Conservation (phyloP, 371 early-diverging fungal species). For the Polyrhizophydium stewartii region DNA sequence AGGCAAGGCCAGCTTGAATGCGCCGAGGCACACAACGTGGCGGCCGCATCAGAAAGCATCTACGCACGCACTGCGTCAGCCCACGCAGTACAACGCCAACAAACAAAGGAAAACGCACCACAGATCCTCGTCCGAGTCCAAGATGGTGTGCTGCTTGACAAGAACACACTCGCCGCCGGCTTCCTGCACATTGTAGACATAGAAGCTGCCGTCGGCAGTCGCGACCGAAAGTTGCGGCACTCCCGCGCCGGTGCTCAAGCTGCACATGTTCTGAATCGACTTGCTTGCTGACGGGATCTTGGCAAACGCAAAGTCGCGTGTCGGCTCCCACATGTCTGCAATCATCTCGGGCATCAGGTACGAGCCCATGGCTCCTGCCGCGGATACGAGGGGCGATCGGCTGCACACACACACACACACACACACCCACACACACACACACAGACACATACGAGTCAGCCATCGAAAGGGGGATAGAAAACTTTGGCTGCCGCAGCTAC, state of each 20-base stretch:
- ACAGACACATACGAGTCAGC: no score
- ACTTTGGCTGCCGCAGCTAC: no score
- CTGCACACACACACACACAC: slow-evolving; percentile 10
- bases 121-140: slow-evolving; percentile 22
- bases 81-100: no score
- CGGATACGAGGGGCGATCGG: slow-evolving; percentile 26
- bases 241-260: slow-evolving; percentile 46
- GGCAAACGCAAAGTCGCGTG: slow-evolving; percentile 88
- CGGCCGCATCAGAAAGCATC: no score
- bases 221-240: slow-evolving; percentile 70
- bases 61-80: no score
- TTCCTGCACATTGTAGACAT: slow-evolving; percentile 82
- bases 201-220: slow-evolving; percentile 87
- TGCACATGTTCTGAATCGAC: slow-evolving; percentile 71
- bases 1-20: no score
- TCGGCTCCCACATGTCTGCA: slow-evolving; percentile 92
- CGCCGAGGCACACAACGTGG: no score
- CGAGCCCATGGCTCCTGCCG: slow-evolving; percentile 72
- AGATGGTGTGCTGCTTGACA: slow-evolving; percentile 59
- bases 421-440: no score
- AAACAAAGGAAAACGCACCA: no score
- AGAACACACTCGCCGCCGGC: slow-evolving; percentile 89
- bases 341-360: slow-evolving; percentile 77
- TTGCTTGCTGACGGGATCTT: slow-evolving; percentile 70
- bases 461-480: no score